Base-by-base conservation (phyloP, 768 basidiomycete genomes). In the Agrocybe chaxingu region DNA sequence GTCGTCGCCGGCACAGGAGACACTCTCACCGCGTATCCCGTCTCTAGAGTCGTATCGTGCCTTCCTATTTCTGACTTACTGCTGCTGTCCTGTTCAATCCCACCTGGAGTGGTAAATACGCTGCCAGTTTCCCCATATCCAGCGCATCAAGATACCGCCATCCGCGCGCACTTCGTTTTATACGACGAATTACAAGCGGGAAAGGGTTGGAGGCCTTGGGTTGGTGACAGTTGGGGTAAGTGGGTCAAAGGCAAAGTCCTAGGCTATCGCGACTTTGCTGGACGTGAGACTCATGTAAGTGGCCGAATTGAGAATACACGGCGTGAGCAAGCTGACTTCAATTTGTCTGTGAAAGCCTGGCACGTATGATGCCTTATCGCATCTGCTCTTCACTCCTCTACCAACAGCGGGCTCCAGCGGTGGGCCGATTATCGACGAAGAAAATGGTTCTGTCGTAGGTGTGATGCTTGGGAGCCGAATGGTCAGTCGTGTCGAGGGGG, bases 401-500 rank as follows among this genome's bases (percentile, higher is more conserved):
- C 85, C 85, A 9, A 78, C 79, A 0, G 71, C 76, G 1, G 86
- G 86, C 6, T 85, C 84, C 13, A 86, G 84, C 49, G 86, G 87
- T 3, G 85, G 84, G 1, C 85, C 86, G 0, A 78, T 88, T 48
- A 68, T 88, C 7, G 80, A 84, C 49, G 73, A 76, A 53, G 72
- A 79, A 53, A 79, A 66, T 29, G 85, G 85, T 3, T 76, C 82
- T 0, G 84, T 87, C 3, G 71, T 87, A 1, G 87, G 87, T 1
- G 68, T 87, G 11, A 74, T 84, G 58, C 70, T 82, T 7, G 85
- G 85, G 10, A 76, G 78, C 33, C 70, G 78, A 57, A 79, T 82
- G 76, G 75, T 81, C 49, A 82, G 70, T 54, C 62, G 73, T 5
- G 66, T 82, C 3, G 77, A 80, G 54, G 82, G 83, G 10, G 52